Evolutionary conservation across 768 basidiomycete genomes (phyloP).

Genomic region (Suillus plorans): DNA sequence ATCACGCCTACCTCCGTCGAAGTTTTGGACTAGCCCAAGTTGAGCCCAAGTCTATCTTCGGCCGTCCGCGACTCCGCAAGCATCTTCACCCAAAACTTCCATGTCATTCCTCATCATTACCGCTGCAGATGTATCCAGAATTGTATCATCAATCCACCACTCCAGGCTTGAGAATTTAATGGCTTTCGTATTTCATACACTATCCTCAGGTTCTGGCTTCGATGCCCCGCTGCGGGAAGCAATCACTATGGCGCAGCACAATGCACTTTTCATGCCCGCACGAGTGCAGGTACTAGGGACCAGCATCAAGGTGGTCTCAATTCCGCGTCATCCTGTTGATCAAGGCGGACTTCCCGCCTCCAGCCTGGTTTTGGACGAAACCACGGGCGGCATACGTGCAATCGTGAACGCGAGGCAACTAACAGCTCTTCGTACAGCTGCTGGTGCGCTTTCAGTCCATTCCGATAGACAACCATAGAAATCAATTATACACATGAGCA

Average conservation of each 20-base stretch:
- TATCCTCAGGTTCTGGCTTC: conserved; percentile 34
- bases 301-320: conserved; percentile 78
- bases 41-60: too few relatives aligned
- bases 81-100: not conserved
- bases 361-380: conserved; percentile 74
- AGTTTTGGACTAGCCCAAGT: too few relatives aligned
- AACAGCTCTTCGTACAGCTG: conserved; percentile 82
- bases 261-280: conserved; percentile 82
- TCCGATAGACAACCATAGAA: not conserved
- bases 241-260: conserved; percentile 54
- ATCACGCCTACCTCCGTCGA: too few relatives aligned
- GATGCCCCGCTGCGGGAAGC: conserved; percentile 57
- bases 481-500: conserved; percentile 23
- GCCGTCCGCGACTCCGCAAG: too few relatives aligned
- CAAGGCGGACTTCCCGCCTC: conserved; percentile 68
- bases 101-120: conserved; percentile 63
- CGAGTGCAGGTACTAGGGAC: conserved; percentile 54
- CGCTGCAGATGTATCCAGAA: conserved; percentile 51
- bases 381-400: conserved; percentile 65
- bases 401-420: conserved; percentile 75
- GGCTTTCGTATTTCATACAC: conserved; percentile 53
- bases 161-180: conserved; percentile 53
- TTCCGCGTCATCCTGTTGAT: conserved; percentile 50
- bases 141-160: conserved; percentile 46
- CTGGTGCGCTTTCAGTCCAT: conserved; percentile 44